These are phyloP conservation scores for Fraxinus velutina DNA, from an alignment of 305 asterid species.

Conservation along the genomic window DNA sequence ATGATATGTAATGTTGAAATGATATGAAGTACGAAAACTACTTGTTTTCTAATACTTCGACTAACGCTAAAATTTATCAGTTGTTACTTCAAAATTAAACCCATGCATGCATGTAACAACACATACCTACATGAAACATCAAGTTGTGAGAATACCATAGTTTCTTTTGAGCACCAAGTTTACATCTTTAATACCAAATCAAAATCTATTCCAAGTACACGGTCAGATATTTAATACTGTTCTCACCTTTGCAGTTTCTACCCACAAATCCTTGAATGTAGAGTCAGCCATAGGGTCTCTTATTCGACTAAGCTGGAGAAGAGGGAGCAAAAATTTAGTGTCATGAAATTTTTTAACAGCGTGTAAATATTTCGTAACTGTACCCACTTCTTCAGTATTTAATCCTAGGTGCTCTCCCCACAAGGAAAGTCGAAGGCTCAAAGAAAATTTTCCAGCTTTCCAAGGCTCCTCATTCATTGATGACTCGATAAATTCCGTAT, in stretches of 20 bases:
- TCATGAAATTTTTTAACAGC: background rate
- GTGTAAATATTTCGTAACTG: constrained; percentile 10
- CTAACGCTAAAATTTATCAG: background rate
- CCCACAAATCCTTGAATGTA: constrained; percentile 67
- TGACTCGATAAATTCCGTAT: constrained; percentile 74
- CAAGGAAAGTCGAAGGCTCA: constrained; percentile 66
- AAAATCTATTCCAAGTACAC: background rate
- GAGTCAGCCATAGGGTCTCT: constrained; percentile 71
- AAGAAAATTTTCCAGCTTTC: constrained; percentile 87
- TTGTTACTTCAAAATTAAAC: background rate
- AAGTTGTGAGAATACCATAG: background rate
- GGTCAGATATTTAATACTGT: background rate
- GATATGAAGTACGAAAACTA: background rate
- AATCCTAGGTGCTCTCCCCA: constrained; percentile 97
- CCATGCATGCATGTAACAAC: background rate
- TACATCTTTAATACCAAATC: background rate
- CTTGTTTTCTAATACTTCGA: background rate
- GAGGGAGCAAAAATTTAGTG: constrained; percentile 6
- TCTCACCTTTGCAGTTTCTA: constrained; percentile 69
- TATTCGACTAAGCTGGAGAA: constrained; percentile 55
- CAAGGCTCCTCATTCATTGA: constrained; percentile 71
- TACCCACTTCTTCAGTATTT: constrained; percentile 52
- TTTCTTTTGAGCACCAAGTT: background rate
- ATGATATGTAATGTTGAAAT: background rate
- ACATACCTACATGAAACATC: background rate